These are phyloP conservation scores for Conringia planisiliqua DNA, from an alignment of 345 rosid genomes.

Conservation along the genomic window DNA sequence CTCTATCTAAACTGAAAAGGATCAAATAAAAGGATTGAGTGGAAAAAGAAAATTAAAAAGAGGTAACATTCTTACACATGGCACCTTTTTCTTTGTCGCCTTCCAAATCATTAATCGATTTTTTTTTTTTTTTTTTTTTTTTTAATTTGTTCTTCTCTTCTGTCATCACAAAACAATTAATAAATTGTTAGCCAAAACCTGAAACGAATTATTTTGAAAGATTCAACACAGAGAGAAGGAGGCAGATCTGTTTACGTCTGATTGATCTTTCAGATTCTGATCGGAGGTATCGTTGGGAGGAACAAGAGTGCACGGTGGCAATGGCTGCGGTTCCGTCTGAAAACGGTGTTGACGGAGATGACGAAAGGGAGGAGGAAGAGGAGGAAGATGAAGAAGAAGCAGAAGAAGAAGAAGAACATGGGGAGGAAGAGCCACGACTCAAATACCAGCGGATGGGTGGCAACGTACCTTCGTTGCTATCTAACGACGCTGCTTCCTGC, in stretches of 20 bases:
- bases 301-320: slow-evolving; percentile 1
- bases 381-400: slow-evolving; percentile 54
- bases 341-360: slow-evolving; percentile 93
- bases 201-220: not conserved
- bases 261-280: not conserved
- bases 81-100: slow-evolving; percentile 33
- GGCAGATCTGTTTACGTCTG: slow-evolving; percentile 21
- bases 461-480: slow-evolving; percentile 76
- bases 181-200: slow-evolving; percentile 4
- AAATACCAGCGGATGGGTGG: slow-evolving; percentile 99
- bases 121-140: not conserved
- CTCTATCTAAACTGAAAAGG: slow-evolving; percentile 20
- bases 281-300: not conserved
- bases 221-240: not conserved
- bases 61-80: not conserved
- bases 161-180: slow-evolving; percentile 12
- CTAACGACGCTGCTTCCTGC: slow-evolving; percentile 91
- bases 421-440: slow-evolving; percentile 87
- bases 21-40: not conserved
- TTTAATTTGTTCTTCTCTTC: not conserved
- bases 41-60: not conserved
- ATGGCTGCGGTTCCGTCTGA: slow-evolving; percentile 84
- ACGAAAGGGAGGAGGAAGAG: slow-evolving; percentile 57
- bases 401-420: slow-evolving; percentile 61
- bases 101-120: slow-evolving; percentile 21